These are phyloP conservation scores for Thelephora terrestris DNA, from an alignment of 1,284 basidiomycete genomes.

Conservation along the genomic window DNA sequence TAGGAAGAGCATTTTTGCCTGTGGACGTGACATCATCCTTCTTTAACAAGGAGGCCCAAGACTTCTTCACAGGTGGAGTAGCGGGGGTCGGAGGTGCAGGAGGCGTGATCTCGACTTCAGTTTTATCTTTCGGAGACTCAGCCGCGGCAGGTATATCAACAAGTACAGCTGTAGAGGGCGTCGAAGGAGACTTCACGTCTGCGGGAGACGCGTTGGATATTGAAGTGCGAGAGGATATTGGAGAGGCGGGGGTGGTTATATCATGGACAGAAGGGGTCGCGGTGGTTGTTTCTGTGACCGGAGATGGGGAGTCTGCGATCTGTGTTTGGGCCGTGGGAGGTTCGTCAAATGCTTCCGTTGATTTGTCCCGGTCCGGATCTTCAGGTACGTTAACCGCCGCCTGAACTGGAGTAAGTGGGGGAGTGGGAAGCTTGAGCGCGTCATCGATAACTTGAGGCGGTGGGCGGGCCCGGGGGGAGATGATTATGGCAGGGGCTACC, in stretches of 20 bases:
- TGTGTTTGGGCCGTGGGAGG: not conserved
- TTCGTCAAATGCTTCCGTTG: not conserved
- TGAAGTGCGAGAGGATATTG: conserved; percentile 50
- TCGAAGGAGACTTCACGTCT: conserved; percentile 11
- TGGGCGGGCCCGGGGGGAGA: conserved; percentile 49
- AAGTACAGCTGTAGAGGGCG: conserved; percentile 11
- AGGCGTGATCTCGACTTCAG: conserved; percentile 3
- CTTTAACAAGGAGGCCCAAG: conserved; percentile 70
- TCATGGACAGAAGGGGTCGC: conserved; percentile 32
- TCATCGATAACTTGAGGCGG: conserved; percentile 42
- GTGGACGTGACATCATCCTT: conserved; percentile 27
- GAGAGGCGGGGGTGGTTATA: conserved; percentile 44
- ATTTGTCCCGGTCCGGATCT: not conserved
- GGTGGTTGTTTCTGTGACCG: conserved; percentile 29
- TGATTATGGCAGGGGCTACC: conserved; percentile 54
- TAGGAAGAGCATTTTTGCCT: conserved; percentile 39
- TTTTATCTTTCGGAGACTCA: not conserved
- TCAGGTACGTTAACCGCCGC: not conserved
- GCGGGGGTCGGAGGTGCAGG: conserved; percentile 7
- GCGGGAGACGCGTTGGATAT: conserved; percentile 29
- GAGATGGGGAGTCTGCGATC: conserved; percentile 16
- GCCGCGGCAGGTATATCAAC: conserved; percentile 8
- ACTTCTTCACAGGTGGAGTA: conserved; percentile 37
- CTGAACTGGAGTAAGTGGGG: conserved; percentile 28
- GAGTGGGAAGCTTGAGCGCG: conserved; percentile 43